phyloP scores from a whole-genome alignment of 176 grass and related monocot species.

The Oryza punctata region DNA sequence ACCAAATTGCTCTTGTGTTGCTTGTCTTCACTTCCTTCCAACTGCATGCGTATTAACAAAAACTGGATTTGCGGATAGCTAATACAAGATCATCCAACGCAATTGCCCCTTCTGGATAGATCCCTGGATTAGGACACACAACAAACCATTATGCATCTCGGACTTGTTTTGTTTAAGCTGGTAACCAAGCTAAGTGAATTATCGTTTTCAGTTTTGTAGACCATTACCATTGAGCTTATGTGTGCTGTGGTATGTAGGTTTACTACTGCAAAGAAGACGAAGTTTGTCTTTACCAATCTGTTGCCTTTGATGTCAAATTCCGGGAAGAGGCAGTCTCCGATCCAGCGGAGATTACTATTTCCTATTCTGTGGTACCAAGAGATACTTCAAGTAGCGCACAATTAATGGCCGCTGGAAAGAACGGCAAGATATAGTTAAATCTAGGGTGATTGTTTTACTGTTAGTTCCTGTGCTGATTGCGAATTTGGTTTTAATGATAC shows the following conservation, averaged over 20 bases:
- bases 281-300: conserved; percentile 86
- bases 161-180: neutral
- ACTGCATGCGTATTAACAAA: neutral
- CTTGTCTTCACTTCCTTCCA: neutral
- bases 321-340: conserved; percentile 44
- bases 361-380: conserved; percentile 66
- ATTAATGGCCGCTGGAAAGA: conserved; percentile 55
- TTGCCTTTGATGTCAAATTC: conserved; percentile 87
- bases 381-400: conserved; percentile 48
- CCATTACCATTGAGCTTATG: conserved; percentile 23
- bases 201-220: conserved; percentile 13
- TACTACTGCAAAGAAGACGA: conserved; percentile 96
- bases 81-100: neutral
- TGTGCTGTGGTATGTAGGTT: conserved; percentile 58
- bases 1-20: neutral
- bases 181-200: neutral
- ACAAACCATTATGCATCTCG: conserved; percentile 17
- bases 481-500: conserved; percentile 1
- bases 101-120: neutral
- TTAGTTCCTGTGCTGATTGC: conserved; percentile 28
- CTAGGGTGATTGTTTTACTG: neutral
- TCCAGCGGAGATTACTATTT: conserved; percentile 53
- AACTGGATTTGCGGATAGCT: neutral
- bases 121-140: conserved; percentile 9
- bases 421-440: conserved; percentile 36